Evolutionary conservation across 768 basidiomycete genomes (phyloP), one percentile per base, ranked within the genome.

Genomic region (Mycena floridula): DNA sequence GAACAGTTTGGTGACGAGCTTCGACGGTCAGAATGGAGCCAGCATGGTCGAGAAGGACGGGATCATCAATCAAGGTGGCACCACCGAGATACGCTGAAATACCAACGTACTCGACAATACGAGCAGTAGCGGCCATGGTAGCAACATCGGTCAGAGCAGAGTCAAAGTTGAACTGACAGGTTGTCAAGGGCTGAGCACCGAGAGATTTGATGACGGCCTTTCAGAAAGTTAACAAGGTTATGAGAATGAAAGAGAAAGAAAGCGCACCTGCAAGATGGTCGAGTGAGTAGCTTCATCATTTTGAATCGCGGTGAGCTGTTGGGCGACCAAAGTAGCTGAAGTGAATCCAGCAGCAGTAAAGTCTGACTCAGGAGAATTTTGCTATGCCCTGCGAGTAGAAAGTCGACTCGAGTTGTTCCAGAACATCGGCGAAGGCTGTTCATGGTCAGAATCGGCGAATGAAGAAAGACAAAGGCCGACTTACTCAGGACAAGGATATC

Each of bases 41-140:
- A 30, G 85, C 87, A n/a, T 77, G 69, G 43, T 73, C 70, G 40
- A 87, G 64, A 45, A 89, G 54, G 21, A 69, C 62, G 12, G 82
- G 79, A 51, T 87, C 78, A 11, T 64, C 59, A 38, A 91, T 48
- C 30, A 86, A 70, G 43, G 74, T 69, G 6, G 84, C 79, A 43
- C 77, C 87, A 45, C 87, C 87, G 22, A 88, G 76, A 64, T 89
- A 89, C 3, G 86, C 89, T 16, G 68, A 60, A 27, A 89, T 85
- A 43, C 89, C 89, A 32, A 87, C 71, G 44, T 76, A 70, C 66
- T 92, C 89, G 16, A 92, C 76, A 0, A 82, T 67, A 48, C 88
- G 86, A 1, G 88, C 89, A 8, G 73, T 72, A 1, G 76, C 68
- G 23, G 79, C 73, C 84, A 88, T 87, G 12, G 79, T 82, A 3